A percentile compares a stretch with the other conserved stretches of the same genome.
Evolutionary conservation across 164 flowering plant species (phyloP).

Genomic region (Tetrastigma voinierianum): DNA sequence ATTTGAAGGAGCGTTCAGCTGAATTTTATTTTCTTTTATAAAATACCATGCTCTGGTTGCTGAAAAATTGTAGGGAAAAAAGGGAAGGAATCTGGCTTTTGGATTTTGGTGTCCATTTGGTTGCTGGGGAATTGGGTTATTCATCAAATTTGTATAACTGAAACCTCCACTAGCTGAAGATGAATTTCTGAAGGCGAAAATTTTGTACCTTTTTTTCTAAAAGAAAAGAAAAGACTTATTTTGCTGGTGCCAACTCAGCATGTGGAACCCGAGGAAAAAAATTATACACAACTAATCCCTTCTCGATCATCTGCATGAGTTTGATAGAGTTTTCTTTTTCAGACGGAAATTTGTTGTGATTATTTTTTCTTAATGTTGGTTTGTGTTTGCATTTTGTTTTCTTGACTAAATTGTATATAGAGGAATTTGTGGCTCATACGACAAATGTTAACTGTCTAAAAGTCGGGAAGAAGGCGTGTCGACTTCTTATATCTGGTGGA

Average conservation of each 20-base stretch:
- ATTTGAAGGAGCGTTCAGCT: neutral
- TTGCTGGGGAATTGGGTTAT: neutral
- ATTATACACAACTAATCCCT: too few relatives aligned
- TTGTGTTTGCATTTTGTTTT: conserved; percentile 15
- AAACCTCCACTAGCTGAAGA: too few relatives aligned
- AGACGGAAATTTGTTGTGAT: too few relatives aligned
- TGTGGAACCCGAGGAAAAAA: too few relatives aligned
- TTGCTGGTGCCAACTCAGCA: too few relatives aligned
- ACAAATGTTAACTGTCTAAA: conserved; percentile 66
- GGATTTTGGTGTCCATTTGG: conserved; percentile 1
- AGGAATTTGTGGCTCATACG: conserved; percentile 88
- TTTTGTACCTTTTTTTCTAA: too few relatives aligned
- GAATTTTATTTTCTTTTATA: neutral
- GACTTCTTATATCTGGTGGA: conserved; percentile 76
- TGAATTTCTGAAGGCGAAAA: too few relatives aligned
- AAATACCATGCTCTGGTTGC: neutral
- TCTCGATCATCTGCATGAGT: too few relatives aligned
- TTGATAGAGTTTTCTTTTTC: too few relatives aligned
- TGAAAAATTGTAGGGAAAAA: neutral
- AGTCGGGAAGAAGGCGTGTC: conserved; percentile 69
- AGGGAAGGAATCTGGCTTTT: neutral
- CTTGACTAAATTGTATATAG: conserved; percentile 56
- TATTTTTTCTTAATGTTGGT: too few relatives aligned
- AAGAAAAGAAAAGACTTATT: too few relatives aligned
- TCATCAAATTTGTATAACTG: too few relatives aligned